A percentile compares a stretch with the other conserved stretches of the same genome.
Evolutionary conservation across 202 grass and related monocot genomes (phyloP).

Genomic region (Schoenoplectus triqueter): DNA sequence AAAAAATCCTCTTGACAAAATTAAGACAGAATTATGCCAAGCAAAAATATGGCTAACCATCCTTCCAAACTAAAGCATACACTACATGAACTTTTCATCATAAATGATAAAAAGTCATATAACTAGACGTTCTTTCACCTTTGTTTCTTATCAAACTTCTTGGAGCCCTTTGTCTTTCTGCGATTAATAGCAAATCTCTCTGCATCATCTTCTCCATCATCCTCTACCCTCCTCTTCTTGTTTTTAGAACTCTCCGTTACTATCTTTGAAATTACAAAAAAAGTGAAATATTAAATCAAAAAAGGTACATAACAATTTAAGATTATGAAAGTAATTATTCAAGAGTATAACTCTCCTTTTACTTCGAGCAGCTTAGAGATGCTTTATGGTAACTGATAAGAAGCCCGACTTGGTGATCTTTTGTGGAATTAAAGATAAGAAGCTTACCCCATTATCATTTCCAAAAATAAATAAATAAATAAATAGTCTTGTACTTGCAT

Average conservation of each 20-base stretch:
- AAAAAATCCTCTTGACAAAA: no score
- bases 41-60: neutral
- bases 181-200: slow-evolving; percentile 30
- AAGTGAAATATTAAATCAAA: neutral
- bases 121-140: neutral
- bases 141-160: slow-evolving; percentile 47
- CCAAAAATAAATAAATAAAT: no score
- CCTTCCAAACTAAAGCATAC: neutral
- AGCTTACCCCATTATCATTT: no score
- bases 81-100: neutral
- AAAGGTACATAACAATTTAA: slow-evolving; percentile 3
- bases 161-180: slow-evolving; percentile 44
- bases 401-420: no score
- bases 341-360: no score
- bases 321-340: neutral
- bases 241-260: slow-evolving; percentile 54
- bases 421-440: no score
- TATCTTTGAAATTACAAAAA: slow-evolving; percentile 42
- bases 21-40: no score
- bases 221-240: slow-evolving; percentile 53
- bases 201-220: slow-evolving; percentile 49
- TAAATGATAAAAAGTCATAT: neutral
- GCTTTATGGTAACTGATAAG: no score
- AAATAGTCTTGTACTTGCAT: no score
- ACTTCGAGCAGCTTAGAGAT: no score